Conservation (phyloP, 305 asterid genomes). For the Nicotiana rustica region DNA sequence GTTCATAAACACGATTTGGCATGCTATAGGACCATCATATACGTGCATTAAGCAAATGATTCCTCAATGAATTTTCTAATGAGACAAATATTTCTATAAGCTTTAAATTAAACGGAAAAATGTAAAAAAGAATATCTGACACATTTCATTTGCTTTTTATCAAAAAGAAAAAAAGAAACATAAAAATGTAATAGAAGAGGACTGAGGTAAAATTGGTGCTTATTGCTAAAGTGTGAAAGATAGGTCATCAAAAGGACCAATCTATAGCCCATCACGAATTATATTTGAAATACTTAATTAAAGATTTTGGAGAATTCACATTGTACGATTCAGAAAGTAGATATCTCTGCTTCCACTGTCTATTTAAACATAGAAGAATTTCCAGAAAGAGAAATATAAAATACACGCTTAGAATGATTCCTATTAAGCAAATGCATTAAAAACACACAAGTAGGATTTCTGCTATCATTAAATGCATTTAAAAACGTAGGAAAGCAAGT, state of each 20-base stretch:
- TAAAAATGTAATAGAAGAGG: no score
- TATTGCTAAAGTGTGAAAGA: not conserved
- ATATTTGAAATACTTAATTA: not conserved
- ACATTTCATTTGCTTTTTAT: slow-evolving; percentile 1
- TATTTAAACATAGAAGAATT: not conserved
- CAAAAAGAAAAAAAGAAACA: no score
- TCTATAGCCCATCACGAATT: not conserved
- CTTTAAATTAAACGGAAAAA: not conserved
- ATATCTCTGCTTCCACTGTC: not conserved
- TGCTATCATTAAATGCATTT: not conserved
- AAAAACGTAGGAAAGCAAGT: not conserved
- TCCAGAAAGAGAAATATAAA: not conserved
- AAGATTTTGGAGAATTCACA: not conserved
- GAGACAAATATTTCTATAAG: not conserved
- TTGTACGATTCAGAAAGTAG: not conserved
- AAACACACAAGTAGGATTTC: not conserved
- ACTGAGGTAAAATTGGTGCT: not conserved
- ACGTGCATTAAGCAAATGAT: not conserved
- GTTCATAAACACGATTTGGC: not conserved
- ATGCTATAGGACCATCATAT: slow-evolving; percentile 17
- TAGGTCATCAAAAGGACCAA: not conserved
- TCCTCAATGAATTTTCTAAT: slow-evolving; percentile 20
- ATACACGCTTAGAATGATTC: not conserved
- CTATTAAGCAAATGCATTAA: not conserved
- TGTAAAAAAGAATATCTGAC: slow-evolving; percentile 1